Evolutionary conservation across 169 alveolate species (phyloP), one percentile per base, ranked within the genome.

Genomic region (Cryptosporidium sp.): DNA sequence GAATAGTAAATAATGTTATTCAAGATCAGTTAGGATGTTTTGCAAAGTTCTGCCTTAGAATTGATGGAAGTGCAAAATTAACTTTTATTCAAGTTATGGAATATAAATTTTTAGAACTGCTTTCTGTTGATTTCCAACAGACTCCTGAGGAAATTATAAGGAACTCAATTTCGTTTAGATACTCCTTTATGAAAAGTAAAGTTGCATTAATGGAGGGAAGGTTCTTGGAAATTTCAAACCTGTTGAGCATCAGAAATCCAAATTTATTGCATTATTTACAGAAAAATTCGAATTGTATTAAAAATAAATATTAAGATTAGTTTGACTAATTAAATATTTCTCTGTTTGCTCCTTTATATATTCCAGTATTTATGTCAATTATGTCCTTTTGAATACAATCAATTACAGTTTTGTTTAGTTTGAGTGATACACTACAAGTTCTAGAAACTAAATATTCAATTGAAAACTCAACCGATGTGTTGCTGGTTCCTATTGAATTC

Each of bases 131-230:
- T 8, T 80, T 80, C 41, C 59, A 43, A 16, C 89, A 80, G 23
- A 37, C 73, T 21, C 39, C 89, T 1, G 89, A 80, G 21, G 89
- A 80, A 3, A 21, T 65, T 8, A 65, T 80, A 23, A 59, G 89
- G 29, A 80, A 80, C 31, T 80, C 89, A 4, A 80, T 80, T 62
- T 62, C 89, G 5, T 80, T 62, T 80, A 80, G 89, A 29, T 80
- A 80, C 62, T 62, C 73, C 37, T 80, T 80, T 61, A 62, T 80
- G 89, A 80, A 65, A 39, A 80, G 89, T 50, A 80, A 80, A 65
- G 74, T 80, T 48, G 89, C 89, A 10, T 31, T 80, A 21, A 80
- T 80, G 89, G 89, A 80, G 10, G 74, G 75, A 10, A 80, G 89
- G 51, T 65, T 80, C 45, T 31, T 80, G 26, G 89, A 80, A 65